These are phyloP conservation scores for Cercospora sp. DNA, from an alignment of 2,329 filamentous ascomycete species.

Conservation along the genomic window DNA sequence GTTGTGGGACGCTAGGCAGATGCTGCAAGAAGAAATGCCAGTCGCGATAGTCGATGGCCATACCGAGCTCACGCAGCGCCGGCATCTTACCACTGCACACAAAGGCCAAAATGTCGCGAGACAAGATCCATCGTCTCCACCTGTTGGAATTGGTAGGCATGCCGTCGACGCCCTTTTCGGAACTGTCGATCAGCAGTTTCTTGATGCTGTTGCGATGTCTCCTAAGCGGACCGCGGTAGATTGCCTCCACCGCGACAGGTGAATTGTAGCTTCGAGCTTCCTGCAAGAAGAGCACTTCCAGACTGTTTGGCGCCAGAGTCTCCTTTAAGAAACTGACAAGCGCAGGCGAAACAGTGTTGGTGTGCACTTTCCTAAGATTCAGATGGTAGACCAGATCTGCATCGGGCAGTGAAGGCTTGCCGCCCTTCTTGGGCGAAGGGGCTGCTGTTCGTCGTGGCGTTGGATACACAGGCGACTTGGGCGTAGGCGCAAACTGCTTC, in stretches of 20 bases:
- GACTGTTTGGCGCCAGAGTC: constrained; percentile 71
- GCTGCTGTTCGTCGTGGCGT: constrained; percentile 34
- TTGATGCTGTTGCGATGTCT: constrained; percentile 70
- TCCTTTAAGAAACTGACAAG: constrained; percentile 75
- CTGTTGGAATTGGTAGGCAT: constrained; percentile 44
- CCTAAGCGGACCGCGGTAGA: constrained; percentile 69
- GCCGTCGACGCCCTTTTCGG: constrained; percentile 52
- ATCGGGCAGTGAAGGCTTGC: constrained; percentile 20
- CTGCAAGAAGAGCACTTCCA: constrained; percentile 78
- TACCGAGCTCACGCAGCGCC: constrained; percentile 68
- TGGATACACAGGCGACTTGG: constrained; percentile 42
- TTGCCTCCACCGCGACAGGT: constrained; percentile 65
- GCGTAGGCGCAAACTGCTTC: constrained; percentile 49
- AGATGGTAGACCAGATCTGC: constrained; percentile 56
- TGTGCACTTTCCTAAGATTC: constrained; percentile 71
- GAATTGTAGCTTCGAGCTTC: constrained; percentile 60
- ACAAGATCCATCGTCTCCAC: constrained; percentile 71
- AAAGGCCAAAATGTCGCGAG: constrained; percentile 67
- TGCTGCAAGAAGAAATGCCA: constrained; percentile 82
- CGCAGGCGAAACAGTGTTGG: constrained; percentile 67
- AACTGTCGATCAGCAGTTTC: constrained; percentile 73
- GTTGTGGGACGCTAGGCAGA: constrained; percentile 67
- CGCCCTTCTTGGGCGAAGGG: constrained; percentile 36
- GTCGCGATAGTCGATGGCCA: constrained; percentile 71
- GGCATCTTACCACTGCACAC: constrained; percentile 76